Evolutionary conservation across 2,329 filamentous ascomycete species (phyloP).

Genomic region (Furcasterigmium furcatum): DNA sequence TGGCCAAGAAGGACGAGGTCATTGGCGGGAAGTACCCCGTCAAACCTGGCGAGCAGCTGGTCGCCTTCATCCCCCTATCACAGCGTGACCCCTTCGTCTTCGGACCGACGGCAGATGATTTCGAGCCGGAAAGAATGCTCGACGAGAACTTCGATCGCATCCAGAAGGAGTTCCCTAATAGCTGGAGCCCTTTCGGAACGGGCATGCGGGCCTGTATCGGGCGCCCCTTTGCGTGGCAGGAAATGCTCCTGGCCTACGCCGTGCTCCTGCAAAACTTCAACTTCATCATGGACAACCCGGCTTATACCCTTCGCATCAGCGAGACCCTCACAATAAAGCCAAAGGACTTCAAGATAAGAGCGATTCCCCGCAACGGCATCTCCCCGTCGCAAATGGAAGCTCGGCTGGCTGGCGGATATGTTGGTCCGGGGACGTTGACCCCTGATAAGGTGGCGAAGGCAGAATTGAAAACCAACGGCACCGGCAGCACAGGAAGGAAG

Average conservation of each 20-base stretch:
- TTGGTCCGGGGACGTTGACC: background rate
- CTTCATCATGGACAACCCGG: constrained; percentile 56
- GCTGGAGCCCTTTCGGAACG: constrained; percentile 52
- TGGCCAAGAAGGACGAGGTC: constrained; percentile 35
- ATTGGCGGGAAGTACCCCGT: constrained; percentile 53
- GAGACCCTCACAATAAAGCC: constrained; percentile 57
- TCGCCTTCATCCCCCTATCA: constrained; percentile 41
- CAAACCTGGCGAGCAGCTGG: constrained; percentile 37
- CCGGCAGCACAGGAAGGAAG: constrained; percentile 19
- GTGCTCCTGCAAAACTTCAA: constrained; percentile 67
- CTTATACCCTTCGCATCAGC: constrained; percentile 48
- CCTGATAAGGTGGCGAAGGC: background rate
- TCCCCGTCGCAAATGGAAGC: constrained; percentile 39
- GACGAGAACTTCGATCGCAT: constrained; percentile 43
- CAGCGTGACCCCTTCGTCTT: constrained; percentile 55
- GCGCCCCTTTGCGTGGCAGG: constrained; percentile 51
- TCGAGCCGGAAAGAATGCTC: constrained; percentile 60
- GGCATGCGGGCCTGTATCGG: constrained; percentile 51
- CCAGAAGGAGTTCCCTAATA: constrained; percentile 25
- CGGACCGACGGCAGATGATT: constrained; percentile 53
- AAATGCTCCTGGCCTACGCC: constrained; percentile 41
- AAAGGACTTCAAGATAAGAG: constrained; percentile 56
- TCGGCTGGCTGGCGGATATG: constrained; percentile 30
- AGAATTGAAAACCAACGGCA: constrained; percentile 4
- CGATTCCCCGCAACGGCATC: constrained; percentile 41